Evolutionary conservation across 345 rosid species (phyloP).

Genomic region (Cochlearia excelsa): DNA sequence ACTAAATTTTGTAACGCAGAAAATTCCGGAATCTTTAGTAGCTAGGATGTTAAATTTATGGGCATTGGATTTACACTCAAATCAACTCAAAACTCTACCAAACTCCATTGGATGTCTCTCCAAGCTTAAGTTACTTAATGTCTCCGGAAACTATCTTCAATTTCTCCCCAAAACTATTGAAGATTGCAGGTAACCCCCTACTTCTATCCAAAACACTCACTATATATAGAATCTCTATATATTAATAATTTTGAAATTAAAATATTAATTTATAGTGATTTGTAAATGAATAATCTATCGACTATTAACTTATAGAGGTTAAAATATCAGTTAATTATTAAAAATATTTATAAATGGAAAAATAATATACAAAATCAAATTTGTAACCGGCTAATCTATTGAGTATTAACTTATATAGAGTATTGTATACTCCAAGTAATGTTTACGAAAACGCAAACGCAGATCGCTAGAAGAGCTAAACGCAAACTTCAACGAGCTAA

Average conservation of each 20-base stretch:
- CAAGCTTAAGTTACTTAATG: constrained; percentile 73
- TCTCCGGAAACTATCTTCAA: constrained; percentile 65
- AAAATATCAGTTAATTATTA: too few species aligned
- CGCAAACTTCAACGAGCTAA: constrained; percentile 80
- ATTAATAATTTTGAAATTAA: too few species aligned
- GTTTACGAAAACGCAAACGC: constrained; percentile 23
- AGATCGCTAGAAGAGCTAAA: constrained; percentile 79
- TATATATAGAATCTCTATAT: too few species aligned
- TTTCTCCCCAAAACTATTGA: constrained; percentile 64
- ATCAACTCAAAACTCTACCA: constrained; percentile 67
- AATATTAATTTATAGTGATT: too few species aligned
- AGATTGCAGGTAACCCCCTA: constrained; percentile 62
- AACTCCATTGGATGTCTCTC: constrained; percentile 81
- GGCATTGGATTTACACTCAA: constrained; percentile 72
- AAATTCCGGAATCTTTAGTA: constrained; percentile 71
- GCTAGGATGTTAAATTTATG: constrained; percentile 74
- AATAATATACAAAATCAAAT: too few species aligned
- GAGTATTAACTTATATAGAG: too few species aligned
- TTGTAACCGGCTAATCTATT: too few species aligned
- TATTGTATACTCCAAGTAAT: neutral
- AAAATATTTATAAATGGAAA: too few species aligned
- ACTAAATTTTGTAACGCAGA: constrained; percentile 36
- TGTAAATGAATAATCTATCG: too few species aligned
- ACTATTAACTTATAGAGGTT: too few species aligned
- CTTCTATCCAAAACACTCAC: neutral